Evolutionary conservation across 2,329 filamentous ascomycete species (phyloP).

Genomic region (Pyrenophora tritici-repentis): DNA sequence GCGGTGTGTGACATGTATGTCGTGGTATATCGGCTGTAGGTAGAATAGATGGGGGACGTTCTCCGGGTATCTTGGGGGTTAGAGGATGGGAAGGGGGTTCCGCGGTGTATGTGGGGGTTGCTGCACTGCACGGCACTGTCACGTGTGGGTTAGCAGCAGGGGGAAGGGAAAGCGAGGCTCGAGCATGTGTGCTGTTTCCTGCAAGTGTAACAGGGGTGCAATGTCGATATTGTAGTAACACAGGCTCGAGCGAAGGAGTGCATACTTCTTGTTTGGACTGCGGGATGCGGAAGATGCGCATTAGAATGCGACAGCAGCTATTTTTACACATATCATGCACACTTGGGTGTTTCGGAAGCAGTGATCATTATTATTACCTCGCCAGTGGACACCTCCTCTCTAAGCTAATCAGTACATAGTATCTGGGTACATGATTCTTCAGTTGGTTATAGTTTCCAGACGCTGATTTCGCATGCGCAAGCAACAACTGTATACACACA

Average conservation of each 20-base stretch:
- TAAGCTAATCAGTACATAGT: slow-evolving; percentile 5
- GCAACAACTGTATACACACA: slow-evolving; percentile 3
- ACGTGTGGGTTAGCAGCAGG: background rate
- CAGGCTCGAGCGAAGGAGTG: background rate
- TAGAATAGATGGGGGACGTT: background rate
- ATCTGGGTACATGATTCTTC: slow-evolving; percentile 7
- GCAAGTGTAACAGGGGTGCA: background rate
- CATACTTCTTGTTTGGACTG: slow-evolving; percentile 3
- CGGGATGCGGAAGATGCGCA: background rate
- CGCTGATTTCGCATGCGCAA: background rate
- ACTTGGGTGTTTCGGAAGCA: no score
- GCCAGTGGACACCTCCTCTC: no score
- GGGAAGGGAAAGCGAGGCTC: background rate
- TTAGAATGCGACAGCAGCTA: background rate
- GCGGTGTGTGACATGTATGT: slow-evolving; percentile 5
- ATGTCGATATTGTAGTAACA: background rate
- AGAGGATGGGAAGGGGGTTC: background rate
- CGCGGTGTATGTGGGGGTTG: background rate
- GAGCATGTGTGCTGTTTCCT: background rate
- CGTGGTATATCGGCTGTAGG: background rate
- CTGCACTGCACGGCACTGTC: background rate
- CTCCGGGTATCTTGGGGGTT: background rate
- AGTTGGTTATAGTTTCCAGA: background rate
- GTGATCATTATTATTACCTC: no score
- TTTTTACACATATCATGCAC: background rate